These are phyloP conservation scores for Isoetes taiwanensis DNA, from an alignment of 75 land plant species.

Conservation along the genomic window DNA sequence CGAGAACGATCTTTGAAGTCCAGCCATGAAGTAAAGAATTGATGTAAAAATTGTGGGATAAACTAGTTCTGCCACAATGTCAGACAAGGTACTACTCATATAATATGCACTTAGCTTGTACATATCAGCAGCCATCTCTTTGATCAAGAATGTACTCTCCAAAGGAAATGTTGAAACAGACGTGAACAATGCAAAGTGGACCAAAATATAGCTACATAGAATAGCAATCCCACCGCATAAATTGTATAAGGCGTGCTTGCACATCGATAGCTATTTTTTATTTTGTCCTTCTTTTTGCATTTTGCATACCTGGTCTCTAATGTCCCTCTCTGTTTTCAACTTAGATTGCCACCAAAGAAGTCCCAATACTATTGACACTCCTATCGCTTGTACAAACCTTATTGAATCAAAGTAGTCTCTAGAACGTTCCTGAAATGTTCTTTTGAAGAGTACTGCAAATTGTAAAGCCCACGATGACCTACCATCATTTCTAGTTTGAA, in stretches of 20 bases:
- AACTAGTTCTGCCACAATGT: constrained; percentile 61
- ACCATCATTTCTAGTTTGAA: constrained; percentile 70
- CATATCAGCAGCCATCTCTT: constrained; percentile 89
- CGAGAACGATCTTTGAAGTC: constrained; percentile 36
- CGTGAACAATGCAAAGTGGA: constrained; percentile 81
- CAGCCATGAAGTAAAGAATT: constrained; percentile 94
- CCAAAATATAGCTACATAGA: constrained; percentile 96
- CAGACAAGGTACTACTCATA: constrained; percentile 67
- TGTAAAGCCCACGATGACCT: constrained; percentile 65
- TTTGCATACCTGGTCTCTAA: constrained; percentile 68
- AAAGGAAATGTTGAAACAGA: constrained; percentile 90
- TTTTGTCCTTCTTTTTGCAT: too few relatives aligned
- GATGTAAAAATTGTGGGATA: constrained; percentile 75
- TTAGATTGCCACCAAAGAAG: constrained; percentile 94
- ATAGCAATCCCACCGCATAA: constrained; percentile 67
- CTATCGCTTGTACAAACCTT: constrained; percentile 55
- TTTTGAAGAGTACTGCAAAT: constrained; percentile 51
- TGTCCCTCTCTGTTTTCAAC: constrained; percentile 52
- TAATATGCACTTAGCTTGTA: constrained; percentile 86
- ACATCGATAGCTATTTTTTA: too few relatives aligned
- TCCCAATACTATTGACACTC: constrained; percentile 77
- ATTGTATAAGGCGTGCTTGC: not conserved
- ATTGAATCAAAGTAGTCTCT: constrained; percentile 69
- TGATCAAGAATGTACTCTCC: constrained; percentile 54
- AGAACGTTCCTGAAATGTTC: constrained; percentile 60